phyloP scores from a whole-genome alignment of 768 basidiomycete species.

The Tricholoma matsutake region DNA sequence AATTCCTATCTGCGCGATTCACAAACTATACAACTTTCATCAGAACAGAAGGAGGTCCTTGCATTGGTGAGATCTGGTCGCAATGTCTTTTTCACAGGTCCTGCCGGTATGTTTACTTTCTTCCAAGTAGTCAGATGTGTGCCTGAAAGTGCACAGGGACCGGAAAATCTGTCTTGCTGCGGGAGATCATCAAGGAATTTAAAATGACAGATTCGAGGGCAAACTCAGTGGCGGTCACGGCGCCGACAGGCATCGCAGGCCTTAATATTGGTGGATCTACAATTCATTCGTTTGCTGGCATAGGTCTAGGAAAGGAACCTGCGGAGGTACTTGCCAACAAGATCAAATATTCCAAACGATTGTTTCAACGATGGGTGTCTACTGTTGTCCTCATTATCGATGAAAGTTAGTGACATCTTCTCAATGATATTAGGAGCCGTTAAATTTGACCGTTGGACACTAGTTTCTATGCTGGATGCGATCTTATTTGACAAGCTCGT shows the following conservation, averaged over 20 bases:
- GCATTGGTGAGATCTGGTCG: slow-evolving; percentile 46
- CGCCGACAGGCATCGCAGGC: slow-evolving; percentile 64
- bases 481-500: slow-evolving; percentile 69
- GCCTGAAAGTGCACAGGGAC: slow-evolving; percentile 40
- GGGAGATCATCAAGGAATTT: slow-evolving; percentile 54
- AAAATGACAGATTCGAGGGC: slow-evolving; percentile 16
- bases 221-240: slow-evolving; percentile 52
- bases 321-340: slow-evolving; percentile 38
- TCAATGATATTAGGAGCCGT: background rate
- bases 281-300: slow-evolving; percentile 64
- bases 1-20: slow-evolving; percentile 36
- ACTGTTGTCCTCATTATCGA: slow-evolving; percentile 64
- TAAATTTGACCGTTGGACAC: background rate
- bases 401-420: slow-evolving; percentile 47
- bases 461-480: slow-evolving; percentile 78
- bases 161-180: slow-evolving; percentile 68
- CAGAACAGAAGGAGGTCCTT: slow-evolving; percentile 41
- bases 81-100: slow-evolving; percentile 74
- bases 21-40: slow-evolving; percentile 24
- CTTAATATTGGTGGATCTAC: slow-evolving; percentile 70
- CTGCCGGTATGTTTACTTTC: slow-evolving; percentile 47
- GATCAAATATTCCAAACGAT: slow-evolving; percentile 17
- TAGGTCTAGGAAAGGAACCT: slow-evolving; percentile 54
- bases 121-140: background rate
- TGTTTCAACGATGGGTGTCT: slow-evolving; percentile 45